Conservation (phyloP, 805 yeast species). For the Scheffersomyces stipitis region DNA sequence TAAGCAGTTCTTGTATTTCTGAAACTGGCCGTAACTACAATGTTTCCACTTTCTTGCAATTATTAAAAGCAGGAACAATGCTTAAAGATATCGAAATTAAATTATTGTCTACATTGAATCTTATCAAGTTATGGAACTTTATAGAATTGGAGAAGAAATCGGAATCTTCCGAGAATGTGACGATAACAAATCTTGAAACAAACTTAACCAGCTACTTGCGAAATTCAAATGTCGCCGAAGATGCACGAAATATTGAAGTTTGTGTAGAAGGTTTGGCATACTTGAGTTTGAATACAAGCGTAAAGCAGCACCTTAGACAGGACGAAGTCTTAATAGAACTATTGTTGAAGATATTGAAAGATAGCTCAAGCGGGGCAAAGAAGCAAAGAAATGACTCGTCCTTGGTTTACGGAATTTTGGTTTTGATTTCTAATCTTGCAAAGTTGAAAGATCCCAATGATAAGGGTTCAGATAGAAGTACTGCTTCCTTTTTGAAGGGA, state of each 20-base stretch:
- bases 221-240: constrained; percentile 1
- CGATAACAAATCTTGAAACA: constrained; percentile 8
- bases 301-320: constrained; percentile 34
- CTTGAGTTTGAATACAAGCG: constrained; percentile 34
- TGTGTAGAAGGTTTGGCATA: constrained; percentile 51
- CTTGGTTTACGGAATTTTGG: constrained; percentile 42
- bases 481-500: constrained; percentile 36
- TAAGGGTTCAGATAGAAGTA: constrained; percentile 26
- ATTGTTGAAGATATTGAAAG: constrained; percentile 12
- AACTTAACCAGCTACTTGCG: constrained; percentile 9
- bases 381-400: constrained; percentile 10
- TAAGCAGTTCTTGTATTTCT: constrained; percentile 46
- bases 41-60: constrained; percentile 41
- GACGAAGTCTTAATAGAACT: constrained; percentile 28
- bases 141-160: constrained; percentile 31
- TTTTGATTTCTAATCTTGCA: constrained; percentile 41
- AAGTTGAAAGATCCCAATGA: constrained; percentile 22
- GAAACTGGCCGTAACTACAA: constrained; percentile 50
- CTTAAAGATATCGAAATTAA: constrained; percentile 18
- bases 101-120: constrained; percentile 42
- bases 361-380: constrained; percentile 3
- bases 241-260: constrained; percentile 11
- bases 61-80: constrained; percentile 37
- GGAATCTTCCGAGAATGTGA: constrained; percentile 2
- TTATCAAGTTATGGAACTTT: constrained; percentile 60